These are phyloP conservation scores for Melampsora larici-populina DNA, from an alignment of 1,284 basidiomycete genomes.

Conservation along the genomic window DNA sequence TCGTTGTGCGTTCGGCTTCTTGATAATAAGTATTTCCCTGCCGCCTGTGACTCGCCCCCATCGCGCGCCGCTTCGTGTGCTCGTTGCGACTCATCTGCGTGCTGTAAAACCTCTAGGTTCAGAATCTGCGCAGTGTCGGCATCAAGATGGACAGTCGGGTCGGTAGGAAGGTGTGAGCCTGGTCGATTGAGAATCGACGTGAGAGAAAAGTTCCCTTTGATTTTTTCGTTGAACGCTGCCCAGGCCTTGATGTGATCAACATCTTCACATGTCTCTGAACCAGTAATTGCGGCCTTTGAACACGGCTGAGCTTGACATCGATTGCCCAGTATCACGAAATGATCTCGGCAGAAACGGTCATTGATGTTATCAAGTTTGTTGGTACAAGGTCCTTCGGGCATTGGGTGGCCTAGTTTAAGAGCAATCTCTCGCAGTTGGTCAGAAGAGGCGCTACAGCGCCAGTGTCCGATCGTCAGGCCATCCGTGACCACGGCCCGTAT, in stretches of 20 bases:
- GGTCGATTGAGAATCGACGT: background rate
- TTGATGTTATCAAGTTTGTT: background rate
- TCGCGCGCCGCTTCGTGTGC: background rate
- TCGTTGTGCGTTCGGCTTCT: too few species aligned
- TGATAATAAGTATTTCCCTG: background rate
- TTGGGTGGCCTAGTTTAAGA: background rate
- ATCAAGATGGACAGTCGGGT: background rate
- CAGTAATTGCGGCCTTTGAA: background rate
- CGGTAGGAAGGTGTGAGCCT: background rate
- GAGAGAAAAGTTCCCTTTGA: background rate
- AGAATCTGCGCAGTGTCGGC: background rate
- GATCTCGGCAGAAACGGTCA: background rate
- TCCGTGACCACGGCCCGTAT: too few species aligned
- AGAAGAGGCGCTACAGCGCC: too few species aligned
- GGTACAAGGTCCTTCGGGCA: background rate
- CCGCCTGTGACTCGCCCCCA: background rate
- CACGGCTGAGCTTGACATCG: background rate
- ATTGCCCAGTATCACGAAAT: background rate
- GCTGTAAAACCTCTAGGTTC: background rate
- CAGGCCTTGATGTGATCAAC: background rate
- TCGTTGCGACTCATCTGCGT: background rate
- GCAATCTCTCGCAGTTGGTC: too few species aligned
- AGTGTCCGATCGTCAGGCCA: too few species aligned
- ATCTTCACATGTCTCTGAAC: background rate
- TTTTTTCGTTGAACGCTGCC: background rate